Conservation (phyloP, 2,329 filamentous ascomycete species). For the Monascus ruber region DNA sequence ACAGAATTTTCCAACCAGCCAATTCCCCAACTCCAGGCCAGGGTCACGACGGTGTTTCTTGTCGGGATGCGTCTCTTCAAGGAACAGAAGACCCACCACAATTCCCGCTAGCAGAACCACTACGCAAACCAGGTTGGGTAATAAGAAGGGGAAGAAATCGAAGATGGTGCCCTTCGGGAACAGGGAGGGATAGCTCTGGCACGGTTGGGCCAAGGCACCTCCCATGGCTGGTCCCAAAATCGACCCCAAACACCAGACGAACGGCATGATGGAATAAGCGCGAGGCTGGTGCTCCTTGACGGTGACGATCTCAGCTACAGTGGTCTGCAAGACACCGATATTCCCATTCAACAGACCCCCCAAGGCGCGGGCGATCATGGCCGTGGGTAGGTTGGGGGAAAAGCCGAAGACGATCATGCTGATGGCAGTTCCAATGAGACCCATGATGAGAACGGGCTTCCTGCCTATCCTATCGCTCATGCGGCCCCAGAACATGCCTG, state of each 20-base stretch:
- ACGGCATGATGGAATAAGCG: constrained; percentile 94
- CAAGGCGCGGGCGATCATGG: constrained; percentile 75
- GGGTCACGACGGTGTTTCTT: constrained; percentile 66
- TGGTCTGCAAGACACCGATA: constrained; percentile 90
- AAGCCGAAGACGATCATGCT: constrained; percentile 93
- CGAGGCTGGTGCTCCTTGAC: constrained; percentile 88
- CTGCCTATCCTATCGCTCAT: constrained; percentile 85
- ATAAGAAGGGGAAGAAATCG: constrained; percentile 76
- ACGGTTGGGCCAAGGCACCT: constrained; percentile 78
- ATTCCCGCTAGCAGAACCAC: constrained; percentile 66
- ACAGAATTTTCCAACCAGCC: constrained; percentile 41
- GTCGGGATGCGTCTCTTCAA: constrained; percentile 86
- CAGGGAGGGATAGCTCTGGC: constrained; percentile 62
- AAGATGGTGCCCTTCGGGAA: constrained; percentile 68
- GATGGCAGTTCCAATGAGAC: constrained; percentile 79
- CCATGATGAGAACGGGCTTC: constrained; percentile 82
- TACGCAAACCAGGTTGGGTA: constrained; percentile 85
- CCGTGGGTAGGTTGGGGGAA: constrained; percentile 66
- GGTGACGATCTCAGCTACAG: constrained; percentile 85
- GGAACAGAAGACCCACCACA: constrained; percentile 66
- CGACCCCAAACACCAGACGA: constrained; percentile 95
- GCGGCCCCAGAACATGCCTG: constrained; percentile 84
- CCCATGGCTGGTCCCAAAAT: constrained; percentile 89
- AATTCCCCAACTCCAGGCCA: constrained; percentile 65
- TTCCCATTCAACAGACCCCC: constrained; percentile 93